Evolutionary conservation across 805 yeast genomes (phyloP), one percentile per base, ranked within the genome.

Genomic region (Myxozyma neotropica): DNA sequence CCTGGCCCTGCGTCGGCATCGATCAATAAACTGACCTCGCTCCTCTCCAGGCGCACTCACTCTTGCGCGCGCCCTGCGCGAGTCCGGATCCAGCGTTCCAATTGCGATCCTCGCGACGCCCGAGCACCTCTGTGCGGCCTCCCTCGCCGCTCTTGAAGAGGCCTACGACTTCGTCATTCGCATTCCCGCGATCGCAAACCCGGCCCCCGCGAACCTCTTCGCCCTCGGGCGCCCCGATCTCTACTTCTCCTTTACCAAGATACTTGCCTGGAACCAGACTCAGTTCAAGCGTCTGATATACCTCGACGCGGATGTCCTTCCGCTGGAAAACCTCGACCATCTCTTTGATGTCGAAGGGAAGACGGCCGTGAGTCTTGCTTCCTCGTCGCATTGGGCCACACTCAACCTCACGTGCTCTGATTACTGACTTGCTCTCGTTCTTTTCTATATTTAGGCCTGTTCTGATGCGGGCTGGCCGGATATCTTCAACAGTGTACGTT

Each of bases 391-490:
- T n/a, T n/a, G n/a, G n/a, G n/a, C n/a, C n/a, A n/a, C n/a, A n/a
- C n/a, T n/a, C n/a, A n/a, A n/a, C n/a, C n/a, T n/a, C n/a, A n/a
- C 24, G 29, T 24, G 47, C 50, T 26, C 21, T 40, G 26, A 7
- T 21, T 23, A 19, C 43, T 50, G 12, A 44, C 13, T 19, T 40
- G 33, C 2, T n/a, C 17, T 24, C 15, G 60, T 38, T 13, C 6
- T 15, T 38, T 17, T n/a, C n/a, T n/a, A n/a, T n/a, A n/a, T n/a
- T 38, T 42, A 76, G 39, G 92, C 94, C 0, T 77, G 86, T 15
- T 88, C 95, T 0, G 96, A 90, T 74, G 78, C 83, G n/a, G 96
- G 96, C 13, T 90, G 95, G 88, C 96, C 96, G 0, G 96, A 90
- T 74, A 80, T 87, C 68, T 90, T 90, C 77, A 89, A 90, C 72